These are phyloP conservation scores for Aphanocladium album DNA, from an alignment of 2,329 filamentous ascomycete genomes.

Conservation along the genomic window DNA sequence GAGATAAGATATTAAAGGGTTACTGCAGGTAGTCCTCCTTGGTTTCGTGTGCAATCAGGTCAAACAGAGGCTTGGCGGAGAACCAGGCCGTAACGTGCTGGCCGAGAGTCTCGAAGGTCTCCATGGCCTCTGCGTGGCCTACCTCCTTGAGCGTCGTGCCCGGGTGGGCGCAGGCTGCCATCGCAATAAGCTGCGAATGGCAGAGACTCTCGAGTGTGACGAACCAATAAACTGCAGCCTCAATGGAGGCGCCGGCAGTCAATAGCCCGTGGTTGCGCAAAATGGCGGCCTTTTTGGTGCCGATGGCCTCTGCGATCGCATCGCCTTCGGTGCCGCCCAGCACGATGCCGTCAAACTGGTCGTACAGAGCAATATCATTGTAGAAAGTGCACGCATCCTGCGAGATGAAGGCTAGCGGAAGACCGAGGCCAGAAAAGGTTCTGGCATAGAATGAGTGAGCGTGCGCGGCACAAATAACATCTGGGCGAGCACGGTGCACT, in stretches of 20 bases:
- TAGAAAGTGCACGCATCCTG: conserved; percentile 60
- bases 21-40: conserved; percentile 9
- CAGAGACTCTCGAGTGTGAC: conserved; percentile 45
- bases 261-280: conserved; percentile 52
- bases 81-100: conserved; percentile 61
- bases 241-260: conserved; percentile 45
- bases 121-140: conserved; percentile 60
- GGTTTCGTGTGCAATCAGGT: conserved; percentile 6
- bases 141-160: conserved; percentile 64
- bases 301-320: conserved; percentile 43
- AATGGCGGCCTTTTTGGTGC: conserved; percentile 45
- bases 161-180: conserved; percentile 55
- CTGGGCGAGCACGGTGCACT: conserved; percentile 50
- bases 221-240: conserved; percentile 51
- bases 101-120: conserved; percentile 63
- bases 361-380: conserved; percentile 39
- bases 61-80: conserved; percentile 35
- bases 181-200: conserved; percentile 46
- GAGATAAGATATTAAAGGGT: neutral
- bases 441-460: conserved; percentile 49
- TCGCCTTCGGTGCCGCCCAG: conserved; percentile 46
- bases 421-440: conserved; percentile 58
- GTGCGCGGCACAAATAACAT: conserved; percentile 50
- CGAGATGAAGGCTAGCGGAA: conserved; percentile 59
- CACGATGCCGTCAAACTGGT: conserved; percentile 47